phyloP scores from a whole-genome alignment of 176 grass and related monocot genomes.

The Carex parvula region DNA sequence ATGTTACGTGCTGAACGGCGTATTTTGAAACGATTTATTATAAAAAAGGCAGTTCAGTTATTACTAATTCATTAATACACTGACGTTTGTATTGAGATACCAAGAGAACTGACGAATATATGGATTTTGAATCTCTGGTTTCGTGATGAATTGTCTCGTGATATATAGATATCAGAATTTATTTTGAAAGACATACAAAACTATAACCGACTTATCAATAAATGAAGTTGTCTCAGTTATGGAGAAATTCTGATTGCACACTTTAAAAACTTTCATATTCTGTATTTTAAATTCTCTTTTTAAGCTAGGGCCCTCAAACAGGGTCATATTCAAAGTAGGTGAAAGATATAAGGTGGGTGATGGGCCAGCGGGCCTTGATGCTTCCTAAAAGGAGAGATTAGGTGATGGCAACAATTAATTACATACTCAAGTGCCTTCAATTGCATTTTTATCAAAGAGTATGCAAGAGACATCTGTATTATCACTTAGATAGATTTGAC shows the following conservation, averaged over 20 bases:
- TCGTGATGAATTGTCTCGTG: neutral
- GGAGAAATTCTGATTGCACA: neutral
- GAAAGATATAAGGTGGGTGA: conserved; percentile 9
- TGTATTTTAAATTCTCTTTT: neutral
- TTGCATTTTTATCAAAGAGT: neutral
- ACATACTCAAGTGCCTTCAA: neutral
- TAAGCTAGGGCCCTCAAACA: neutral
- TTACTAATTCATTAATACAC: neutral
- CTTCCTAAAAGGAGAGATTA: neutral
- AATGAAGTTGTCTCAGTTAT: neutral
- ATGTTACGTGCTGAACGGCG: too few relatives aligned
- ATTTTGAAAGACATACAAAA: neutral
- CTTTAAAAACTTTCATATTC: neutral
- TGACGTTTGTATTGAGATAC: neutral
- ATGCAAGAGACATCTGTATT: neutral
- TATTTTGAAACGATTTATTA: neutral
- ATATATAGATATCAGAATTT: neutral
- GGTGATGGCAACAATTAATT: neutral
- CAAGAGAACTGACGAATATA: neutral
- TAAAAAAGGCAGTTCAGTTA: neutral
- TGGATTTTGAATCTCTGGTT: neutral
- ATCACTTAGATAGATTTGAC: conserved; percentile 9
- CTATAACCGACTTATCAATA: neutral
- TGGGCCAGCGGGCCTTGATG: conserved; percentile 21
- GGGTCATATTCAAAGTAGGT: neutral